A percentile compares a stretch with the other conserved stretches of the same genome.
Evolutionary conservation across 805 yeast genomes (phyloP).

Genomic region (Hanseniaspora jakobsenii): DNA sequence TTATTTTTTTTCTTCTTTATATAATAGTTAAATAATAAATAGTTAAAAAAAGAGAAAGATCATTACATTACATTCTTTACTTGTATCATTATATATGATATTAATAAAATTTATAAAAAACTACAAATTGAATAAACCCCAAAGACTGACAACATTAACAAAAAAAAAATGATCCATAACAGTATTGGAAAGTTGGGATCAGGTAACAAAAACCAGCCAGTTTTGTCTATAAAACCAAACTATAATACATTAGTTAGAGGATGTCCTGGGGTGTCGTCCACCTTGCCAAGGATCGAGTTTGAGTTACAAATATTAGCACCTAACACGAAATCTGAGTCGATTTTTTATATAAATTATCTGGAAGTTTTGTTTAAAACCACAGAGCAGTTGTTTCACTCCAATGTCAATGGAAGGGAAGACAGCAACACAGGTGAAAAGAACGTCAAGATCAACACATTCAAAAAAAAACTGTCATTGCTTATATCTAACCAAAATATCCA

Average conservation of each 20-base stretch:
- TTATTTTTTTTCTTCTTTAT: no score
- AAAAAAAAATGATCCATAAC: no score
- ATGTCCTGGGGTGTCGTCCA: slow-evolving; percentile 57
- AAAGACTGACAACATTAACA: no score
- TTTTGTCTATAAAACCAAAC: slow-evolving; percentile 37
- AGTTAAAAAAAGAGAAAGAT: no score
- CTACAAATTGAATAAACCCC: no score
- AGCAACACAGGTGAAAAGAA: slow-evolving; percentile 16
- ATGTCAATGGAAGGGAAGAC: slow-evolving; percentile 17
- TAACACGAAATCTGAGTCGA: slow-evolving; percentile 30
- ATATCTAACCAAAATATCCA: slow-evolving; percentile 29
- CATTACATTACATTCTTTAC: no score
- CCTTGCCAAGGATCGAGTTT: slow-evolving; percentile 48
- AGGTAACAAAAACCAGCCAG: slow-evolving; percentile 26
- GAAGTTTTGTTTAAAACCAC: slow-evolving; percentile 38
- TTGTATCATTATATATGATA: no score
- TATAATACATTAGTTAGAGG: slow-evolving; percentile 46
- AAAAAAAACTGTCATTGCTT: slow-evolving; percentile 19
- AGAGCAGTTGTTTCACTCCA: slow-evolving; percentile 33
- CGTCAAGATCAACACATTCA: slow-evolving; percentile 20
- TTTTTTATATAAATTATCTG: slow-evolving; percentile 36
- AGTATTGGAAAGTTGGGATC: no score
- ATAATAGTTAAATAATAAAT: no score
- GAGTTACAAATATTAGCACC: slow-evolving; percentile 41
- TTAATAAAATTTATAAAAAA: no score